These are phyloP conservation scores for Hypoxylon fuscum DNA, from an alignment of 495 filamentous ascomycete species.

Conservation along the genomic window DNA sequence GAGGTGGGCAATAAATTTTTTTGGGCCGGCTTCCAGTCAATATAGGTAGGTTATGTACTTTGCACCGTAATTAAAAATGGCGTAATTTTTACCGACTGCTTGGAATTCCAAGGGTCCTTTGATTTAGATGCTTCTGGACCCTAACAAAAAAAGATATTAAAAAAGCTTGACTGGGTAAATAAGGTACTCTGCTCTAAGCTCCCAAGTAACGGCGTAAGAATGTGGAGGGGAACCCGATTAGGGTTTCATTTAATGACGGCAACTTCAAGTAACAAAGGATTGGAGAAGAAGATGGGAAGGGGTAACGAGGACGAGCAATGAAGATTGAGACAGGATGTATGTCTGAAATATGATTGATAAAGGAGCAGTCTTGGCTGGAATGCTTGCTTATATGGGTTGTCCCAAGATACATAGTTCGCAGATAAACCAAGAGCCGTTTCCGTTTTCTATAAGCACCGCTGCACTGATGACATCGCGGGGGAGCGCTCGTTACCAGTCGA, in stretches of 20 bases:
- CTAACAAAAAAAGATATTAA: slow-evolving; percentile 13
- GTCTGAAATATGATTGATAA: slow-evolving; percentile 30
- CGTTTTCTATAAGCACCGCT: slow-evolving; percentile 36
- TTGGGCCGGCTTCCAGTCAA: slow-evolving; percentile 17
- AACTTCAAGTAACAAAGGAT: slow-evolving; percentile 16
- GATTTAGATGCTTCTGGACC: slow-evolving; percentile 30
- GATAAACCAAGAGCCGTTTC: slow-evolving; percentile 43
- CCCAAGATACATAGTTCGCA: slow-evolving; percentile 40
- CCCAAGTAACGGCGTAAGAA: slow-evolving; percentile 7
- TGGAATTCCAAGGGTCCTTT: slow-evolving; percentile 31
- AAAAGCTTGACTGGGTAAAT: slow-evolving; percentile 19
- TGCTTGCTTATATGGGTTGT: slow-evolving; percentile 39
- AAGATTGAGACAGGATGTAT: slow-evolving; percentile 19
- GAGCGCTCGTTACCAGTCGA: slow-evolving; percentile 41
- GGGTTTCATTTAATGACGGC: slow-evolving; percentile 19
- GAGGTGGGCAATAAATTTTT: slow-evolving; percentile 24
- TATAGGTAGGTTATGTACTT: slow-evolving; percentile 19
- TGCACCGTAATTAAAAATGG: slow-evolving; percentile 31
- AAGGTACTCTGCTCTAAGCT: slow-evolving; percentile 5
- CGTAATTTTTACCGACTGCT: slow-evolving; percentile 36
- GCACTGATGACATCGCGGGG: slow-evolving; percentile 41
- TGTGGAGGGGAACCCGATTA: too few species aligned
- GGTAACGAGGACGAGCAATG: slow-evolving; percentile 7
- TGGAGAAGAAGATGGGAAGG: slow-evolving; percentile 17
- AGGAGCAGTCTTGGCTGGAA: slow-evolving; percentile 33